phyloP scores from a whole-genome alignment of 169 alveolate species.

The Eimeria acervulina region DNA sequence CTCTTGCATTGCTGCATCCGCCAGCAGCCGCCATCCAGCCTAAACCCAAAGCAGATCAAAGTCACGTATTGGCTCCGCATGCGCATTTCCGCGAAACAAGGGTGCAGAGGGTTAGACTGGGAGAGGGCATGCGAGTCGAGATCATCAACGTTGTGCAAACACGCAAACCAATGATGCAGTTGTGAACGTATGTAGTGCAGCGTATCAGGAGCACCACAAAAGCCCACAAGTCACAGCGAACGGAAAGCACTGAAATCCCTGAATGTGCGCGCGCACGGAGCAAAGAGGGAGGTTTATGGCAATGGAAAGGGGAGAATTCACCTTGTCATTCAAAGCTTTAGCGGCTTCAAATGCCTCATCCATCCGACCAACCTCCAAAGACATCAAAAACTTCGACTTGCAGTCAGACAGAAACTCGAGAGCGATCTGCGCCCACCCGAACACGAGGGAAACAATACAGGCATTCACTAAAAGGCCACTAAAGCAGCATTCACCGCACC shows the following conservation, averaged over 20 bases:
- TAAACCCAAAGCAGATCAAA: constrained; percentile 19
- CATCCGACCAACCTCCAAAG: constrained; percentile 92
- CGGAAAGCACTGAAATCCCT: not conserved
- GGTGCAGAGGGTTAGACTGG: not conserved
- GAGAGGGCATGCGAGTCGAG: not conserved
- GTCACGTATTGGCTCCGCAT: not conserved
- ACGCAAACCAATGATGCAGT: not conserved
- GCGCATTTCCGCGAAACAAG: not conserved
- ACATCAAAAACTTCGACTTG: constrained; percentile 92
- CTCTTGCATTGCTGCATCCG: constrained; percentile 90
- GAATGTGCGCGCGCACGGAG: not conserved
- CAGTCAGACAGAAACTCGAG: constrained; percentile 93
- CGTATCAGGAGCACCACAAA: not conserved
- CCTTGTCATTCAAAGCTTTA: constrained; percentile 89
- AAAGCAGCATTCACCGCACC: not conserved
- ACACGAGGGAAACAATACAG: not conserved
- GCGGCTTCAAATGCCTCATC: constrained; percentile 92
- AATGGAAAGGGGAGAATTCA: not conserved
- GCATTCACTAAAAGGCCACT: not conserved
- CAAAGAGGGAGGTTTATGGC: not conserved
- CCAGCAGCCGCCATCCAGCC: constrained; percentile 83
- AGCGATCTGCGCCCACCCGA: constrained; percentile 85
- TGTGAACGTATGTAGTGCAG: not conserved
- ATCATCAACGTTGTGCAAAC: not conserved
- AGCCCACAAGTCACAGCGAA: not conserved